Evolutionary conservation across 371 early-diverging fungal species (phyloP).

Genomic region (Actinomortierella wolfii): DNA sequence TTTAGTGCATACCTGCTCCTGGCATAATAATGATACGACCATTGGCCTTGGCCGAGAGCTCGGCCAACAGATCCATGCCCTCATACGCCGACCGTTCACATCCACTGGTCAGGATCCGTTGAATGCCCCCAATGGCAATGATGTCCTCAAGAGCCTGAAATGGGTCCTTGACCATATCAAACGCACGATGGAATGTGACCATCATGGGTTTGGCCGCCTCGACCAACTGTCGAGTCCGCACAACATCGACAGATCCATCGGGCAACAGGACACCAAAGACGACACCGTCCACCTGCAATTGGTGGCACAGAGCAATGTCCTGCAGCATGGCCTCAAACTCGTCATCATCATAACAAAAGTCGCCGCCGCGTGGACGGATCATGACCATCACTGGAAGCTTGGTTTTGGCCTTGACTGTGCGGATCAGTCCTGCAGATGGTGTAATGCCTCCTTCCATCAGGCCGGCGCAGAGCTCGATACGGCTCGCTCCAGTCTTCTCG

Average conservation of each 20-base stretch:
- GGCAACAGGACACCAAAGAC: conserved; percentile 60
- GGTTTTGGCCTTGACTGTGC: conserved; percentile 35
- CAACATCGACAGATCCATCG: conserved; percentile 56
- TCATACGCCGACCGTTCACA: conserved; percentile 58
- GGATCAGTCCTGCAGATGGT: conserved; percentile 51
- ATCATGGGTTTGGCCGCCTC: conserved; percentile 55
- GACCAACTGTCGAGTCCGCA: conserved; percentile 50
- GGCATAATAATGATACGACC: conserved; percentile 57
- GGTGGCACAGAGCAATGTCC: conserved; percentile 51
- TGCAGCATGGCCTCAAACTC: conserved; percentile 64
- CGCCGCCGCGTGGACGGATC: conserved; percentile 68
- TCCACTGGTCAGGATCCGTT: conserved; percentile 62
- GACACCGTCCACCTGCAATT: conserved; percentile 55
- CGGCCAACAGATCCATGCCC: conserved; percentile 52
- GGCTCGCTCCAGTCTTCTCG: conserved; percentile 53
- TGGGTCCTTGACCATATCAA: conserved; percentile 62
- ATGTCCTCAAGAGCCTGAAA: conserved; percentile 57
- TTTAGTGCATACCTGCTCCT: conserved; percentile 62
- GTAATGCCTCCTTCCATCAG: conserved; percentile 57
- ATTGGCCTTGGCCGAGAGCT: conserved; percentile 45
- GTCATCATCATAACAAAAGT: conserved; percentile 59
- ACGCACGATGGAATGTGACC: conserved; percentile 71
- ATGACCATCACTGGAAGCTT: conserved; percentile 64
- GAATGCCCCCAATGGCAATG: conserved; percentile 55
- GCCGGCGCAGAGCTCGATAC: conserved; percentile 65